Conservation (phyloP, 257 asterid species). For the Lantana camara region DNA sequence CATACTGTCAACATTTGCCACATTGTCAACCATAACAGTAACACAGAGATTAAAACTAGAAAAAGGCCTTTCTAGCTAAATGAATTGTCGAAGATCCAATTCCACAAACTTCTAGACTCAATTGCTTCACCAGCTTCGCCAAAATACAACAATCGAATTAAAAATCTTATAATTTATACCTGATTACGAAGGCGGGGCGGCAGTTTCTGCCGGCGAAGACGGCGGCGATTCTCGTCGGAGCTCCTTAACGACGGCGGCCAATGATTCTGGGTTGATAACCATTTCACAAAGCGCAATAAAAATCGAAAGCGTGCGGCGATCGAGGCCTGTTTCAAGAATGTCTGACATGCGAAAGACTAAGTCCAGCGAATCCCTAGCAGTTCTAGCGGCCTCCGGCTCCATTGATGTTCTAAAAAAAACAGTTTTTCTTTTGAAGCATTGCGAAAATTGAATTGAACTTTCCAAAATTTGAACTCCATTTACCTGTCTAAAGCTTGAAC, state of each 20-base stretch:
- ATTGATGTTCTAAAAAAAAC: constrained; percentile 26
- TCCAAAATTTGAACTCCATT: too few species aligned
- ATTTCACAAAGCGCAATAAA: constrained; percentile 73
- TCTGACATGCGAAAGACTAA: constrained; percentile 76
- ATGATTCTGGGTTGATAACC: constrained; percentile 78
- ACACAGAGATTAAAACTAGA: neutral
- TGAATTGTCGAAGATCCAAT: neutral
- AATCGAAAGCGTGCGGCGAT: constrained; percentile 74
- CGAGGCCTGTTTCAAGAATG: constrained; percentile 82
- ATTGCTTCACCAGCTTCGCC: neutral
- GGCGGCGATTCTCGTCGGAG: constrained; percentile 45
- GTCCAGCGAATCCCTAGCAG: constrained; percentile 74
- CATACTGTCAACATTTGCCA: neutral
- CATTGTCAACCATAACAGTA: neutral
- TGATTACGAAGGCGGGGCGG: constrained; percentile 29
- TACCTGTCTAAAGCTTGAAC: too few species aligned
- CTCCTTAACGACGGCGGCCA: constrained; percentile 83
- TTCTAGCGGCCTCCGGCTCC: constrained; percentile 79
- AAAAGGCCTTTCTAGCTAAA: neutral
- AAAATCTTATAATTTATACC: constrained; percentile 21
- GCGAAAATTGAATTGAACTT: neutral
- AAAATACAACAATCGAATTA: neutral
- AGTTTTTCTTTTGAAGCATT: neutral
- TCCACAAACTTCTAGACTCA: neutral
- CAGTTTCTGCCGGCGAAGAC: constrained; percentile 34